Evolutionary conservation across 1,284 basidiomycete species (phyloP).

Genomic region (Leccinum griseonigrum): DNA sequence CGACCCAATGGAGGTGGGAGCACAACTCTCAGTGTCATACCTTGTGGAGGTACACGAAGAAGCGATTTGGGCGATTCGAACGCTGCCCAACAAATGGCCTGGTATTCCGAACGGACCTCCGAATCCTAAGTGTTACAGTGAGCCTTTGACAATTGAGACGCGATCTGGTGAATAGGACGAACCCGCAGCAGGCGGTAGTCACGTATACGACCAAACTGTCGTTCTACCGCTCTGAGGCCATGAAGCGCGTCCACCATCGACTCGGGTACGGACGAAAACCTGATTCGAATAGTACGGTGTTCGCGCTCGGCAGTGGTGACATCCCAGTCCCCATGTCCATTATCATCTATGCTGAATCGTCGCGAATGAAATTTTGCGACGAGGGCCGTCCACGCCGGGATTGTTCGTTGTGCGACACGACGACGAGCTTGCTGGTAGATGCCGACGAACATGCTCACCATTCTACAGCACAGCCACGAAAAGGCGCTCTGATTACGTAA

Average conservation of each 20-base stretch:
- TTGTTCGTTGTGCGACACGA: neutral
- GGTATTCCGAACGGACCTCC: slow-evolving; percentile 42
- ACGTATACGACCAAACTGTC: slow-evolving; percentile 50
- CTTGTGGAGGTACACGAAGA: slow-evolving; percentile 29
- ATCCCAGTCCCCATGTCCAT: slow-evolving; percentile 20
- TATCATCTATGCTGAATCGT: slow-evolving; percentile 24
- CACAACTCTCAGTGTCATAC: slow-evolving; percentile 26
- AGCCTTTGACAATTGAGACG: slow-evolving; percentile 1
- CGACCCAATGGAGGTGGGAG: slow-evolving; percentile 22
- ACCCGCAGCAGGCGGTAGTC: slow-evolving; percentile 50
- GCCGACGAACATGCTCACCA: slow-evolving; percentile 13
- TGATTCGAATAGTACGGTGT: slow-evolving; percentile 34
- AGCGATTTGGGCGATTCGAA: slow-evolving; percentile 45
- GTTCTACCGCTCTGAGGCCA: slow-evolving; percentile 53
- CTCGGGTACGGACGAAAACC: slow-evolving; percentile 27
- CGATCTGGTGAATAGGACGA: slow-evolving; percentile 18
- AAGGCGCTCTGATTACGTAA: slow-evolving; percentile 21
- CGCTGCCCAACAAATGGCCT: slow-evolving; percentile 39
- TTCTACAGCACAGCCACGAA: slow-evolving; percentile 17
- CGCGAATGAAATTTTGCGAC: slow-evolving; percentile 6
- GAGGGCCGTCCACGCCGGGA: neutral
- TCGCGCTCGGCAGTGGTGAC: slow-evolving; percentile 1
- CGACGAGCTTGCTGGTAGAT: slow-evolving; percentile 7
- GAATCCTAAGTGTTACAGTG: slow-evolving; percentile 39
- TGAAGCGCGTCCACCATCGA: slow-evolving; percentile 47